Conservation (phyloP, 139 green algal genomes). For the Diplosphaera chodatii region DNA sequence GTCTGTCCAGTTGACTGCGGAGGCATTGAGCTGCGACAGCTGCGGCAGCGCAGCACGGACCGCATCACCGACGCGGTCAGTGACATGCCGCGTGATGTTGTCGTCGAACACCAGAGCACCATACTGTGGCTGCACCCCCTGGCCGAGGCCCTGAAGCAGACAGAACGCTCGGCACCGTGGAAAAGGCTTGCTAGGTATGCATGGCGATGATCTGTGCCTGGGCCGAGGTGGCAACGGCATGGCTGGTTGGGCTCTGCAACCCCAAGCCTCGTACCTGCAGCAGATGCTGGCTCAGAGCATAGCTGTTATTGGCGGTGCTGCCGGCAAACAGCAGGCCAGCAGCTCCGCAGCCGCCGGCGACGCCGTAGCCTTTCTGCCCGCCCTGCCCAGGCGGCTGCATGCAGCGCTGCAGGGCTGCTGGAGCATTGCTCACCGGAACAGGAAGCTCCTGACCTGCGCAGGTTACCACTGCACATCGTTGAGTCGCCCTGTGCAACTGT, state of each 20-base stretch:
- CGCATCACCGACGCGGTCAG: not conserved
- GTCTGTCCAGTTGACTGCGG: not conserved
- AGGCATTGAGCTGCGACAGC: not conserved
- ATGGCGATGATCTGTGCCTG: too few species aligned
- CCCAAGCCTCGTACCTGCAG: not conserved
- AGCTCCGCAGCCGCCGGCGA: not conserved
- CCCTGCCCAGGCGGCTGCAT: not conserved
- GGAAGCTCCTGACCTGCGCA: constrained; percentile 9
- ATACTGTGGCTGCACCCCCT: constrained; percentile 11
- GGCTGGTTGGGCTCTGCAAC: too few species aligned
- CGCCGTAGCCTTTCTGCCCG: not conserved
- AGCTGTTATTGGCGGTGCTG: not conserved
- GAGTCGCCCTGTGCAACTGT: too few species aligned
- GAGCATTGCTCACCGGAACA: constrained; percentile 8
- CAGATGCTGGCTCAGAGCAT: constrained; percentile 9
- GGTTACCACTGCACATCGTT: too few species aligned
- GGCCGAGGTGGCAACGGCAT: too few species aligned
- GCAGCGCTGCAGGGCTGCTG: constrained; percentile 5
- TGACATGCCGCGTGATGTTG: constrained; percentile 6
- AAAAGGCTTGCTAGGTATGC: too few species aligned
- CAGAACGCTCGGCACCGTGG: too few species aligned
- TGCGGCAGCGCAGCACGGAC: not conserved
- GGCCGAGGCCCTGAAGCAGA: not conserved
- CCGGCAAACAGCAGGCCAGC: constrained; percentile 2
- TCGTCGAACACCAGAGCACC: constrained; percentile 16